Percentiles rank a stretch among this genome's conserved stretches.
These are phyloP conservation scores for Juglanconis oblonga DNA, from an alignment of 2,329 filamentous ascomycete genomes.

Conservation along the genomic window DNA sequence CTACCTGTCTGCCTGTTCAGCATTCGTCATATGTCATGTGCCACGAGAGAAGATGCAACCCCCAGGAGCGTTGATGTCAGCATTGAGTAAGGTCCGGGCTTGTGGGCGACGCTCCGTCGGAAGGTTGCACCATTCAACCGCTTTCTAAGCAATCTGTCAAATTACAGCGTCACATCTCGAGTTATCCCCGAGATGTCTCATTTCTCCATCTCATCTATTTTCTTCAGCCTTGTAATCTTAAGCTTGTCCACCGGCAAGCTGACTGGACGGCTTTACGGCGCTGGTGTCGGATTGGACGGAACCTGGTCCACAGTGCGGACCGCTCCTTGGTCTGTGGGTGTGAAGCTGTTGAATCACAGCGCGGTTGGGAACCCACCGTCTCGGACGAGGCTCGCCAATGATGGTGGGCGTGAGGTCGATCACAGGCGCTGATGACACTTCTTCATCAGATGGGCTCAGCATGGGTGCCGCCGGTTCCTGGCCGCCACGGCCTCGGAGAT, in stretches of 20 bases:
- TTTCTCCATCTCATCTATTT: conserved; percentile 1
- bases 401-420: background rate
- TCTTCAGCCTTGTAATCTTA: conserved; percentile 16
- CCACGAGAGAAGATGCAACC: conserved; percentile 1
- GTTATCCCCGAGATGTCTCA: conserved; percentile 1
- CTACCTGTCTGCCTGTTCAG: too few relatives aligned
- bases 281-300: background rate
- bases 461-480: background rate
- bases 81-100: background rate
- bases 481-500: background rate
- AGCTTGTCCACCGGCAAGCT: background rate
- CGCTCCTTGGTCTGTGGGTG: background rate
- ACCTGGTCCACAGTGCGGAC: conserved; percentile 7
- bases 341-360: conserved; percentile 6
- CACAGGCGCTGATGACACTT: background rate
- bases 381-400: conserved; percentile 17
- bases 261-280: conserved; percentile 9
- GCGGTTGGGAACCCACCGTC: conserved; percentile 7
- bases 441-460: background rate
- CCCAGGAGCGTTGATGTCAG: background rate
- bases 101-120: background rate
- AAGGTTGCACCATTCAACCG: background rate
- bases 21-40: background rate
- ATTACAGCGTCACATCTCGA: conserved; percentile 16
- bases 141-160: conserved; percentile 4